These are phyloP conservation scores for Russula sp. DNA, from an alignment of 768 basidiomycete species.

Conservation along the genomic window DNA sequence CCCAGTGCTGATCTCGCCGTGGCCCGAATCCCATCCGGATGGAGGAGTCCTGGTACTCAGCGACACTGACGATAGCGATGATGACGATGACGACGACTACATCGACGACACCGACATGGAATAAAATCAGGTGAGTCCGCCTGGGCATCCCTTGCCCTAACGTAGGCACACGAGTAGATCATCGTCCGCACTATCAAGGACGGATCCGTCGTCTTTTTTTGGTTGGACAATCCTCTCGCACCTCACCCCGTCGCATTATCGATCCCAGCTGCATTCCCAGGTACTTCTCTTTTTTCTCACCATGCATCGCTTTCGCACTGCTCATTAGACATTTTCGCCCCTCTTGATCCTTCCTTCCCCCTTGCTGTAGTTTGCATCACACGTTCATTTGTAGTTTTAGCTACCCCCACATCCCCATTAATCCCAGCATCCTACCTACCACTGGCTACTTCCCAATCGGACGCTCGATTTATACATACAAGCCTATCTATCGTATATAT, in stretches of 20 bases:
- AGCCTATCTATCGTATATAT: conserved; percentile 5
- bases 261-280: conserved; percentile 3
- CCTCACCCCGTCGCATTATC: neutral
- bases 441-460: neutral
- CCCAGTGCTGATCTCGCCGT: conserved; percentile 23
- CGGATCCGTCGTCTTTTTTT: neutral
- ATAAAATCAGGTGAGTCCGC: conserved; percentile 15
- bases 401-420: neutral
- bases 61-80: conserved; percentile 37
- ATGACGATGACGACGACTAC: conserved; percentile 34
- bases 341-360: neutral
- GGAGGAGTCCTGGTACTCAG: conserved; percentile 43
- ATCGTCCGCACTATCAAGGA: neutral
- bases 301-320: neutral
- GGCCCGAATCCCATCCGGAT: conserved; percentile 41
- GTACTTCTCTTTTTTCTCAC: conserved; percentile 1
- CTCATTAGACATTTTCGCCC: conserved; percentile 5
- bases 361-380: conserved; percentile 1
- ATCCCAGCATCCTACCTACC: neutral
- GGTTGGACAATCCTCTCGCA: neutral
- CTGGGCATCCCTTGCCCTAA: neutral
- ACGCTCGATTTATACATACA: conserved; percentile 5
- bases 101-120: conserved; percentile 18
- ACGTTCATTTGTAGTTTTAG: conserved; percentile 3
- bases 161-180: conserved; percentile 1